Evolutionary conservation across 2,329 filamentous ascomycete species (phyloP).

Genomic region (Xylaria digitata): DNA sequence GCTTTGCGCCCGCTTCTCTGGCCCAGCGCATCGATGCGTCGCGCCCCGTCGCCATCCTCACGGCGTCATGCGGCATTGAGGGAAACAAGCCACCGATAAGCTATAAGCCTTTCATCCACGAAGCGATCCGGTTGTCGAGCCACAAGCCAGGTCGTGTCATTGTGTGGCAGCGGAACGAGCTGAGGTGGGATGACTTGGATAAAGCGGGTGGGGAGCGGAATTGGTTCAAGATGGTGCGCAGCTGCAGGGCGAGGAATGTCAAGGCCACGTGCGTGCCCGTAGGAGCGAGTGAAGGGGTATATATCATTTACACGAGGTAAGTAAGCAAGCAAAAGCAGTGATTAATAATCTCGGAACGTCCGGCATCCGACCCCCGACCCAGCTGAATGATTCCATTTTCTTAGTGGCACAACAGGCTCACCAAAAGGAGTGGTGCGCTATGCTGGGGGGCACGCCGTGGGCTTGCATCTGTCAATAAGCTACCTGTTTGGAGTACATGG

Average conservation of each 20-base stretch:
- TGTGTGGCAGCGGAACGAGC: slow-evolving; percentile 85
- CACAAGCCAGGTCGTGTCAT: slow-evolving; percentile 80
- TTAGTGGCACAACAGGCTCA: slow-evolving; percentile 74
- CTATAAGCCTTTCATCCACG: slow-evolving; percentile 82
- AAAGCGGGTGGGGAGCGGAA: slow-evolving; percentile 76
- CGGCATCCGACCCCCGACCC: neutral
- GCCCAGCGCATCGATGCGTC: slow-evolving; percentile 91
- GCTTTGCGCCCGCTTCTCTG: slow-evolving; percentile 83
- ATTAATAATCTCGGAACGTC: neutral
- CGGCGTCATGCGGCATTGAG: slow-evolving; percentile 92
- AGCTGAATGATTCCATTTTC: slow-evolving; percentile 14
- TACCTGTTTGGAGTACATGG: slow-evolving; percentile 68
- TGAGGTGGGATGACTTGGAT: slow-evolving; percentile 77
- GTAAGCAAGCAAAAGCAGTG: neutral
- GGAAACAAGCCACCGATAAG: slow-evolving; percentile 80
- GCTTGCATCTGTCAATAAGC: slow-evolving; percentile 81
- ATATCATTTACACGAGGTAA: slow-evolving; percentile 77
- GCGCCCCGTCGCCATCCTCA: slow-evolving; percentile 79
- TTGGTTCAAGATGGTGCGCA: slow-evolving; percentile 82
- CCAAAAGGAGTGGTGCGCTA: slow-evolving; percentile 80
- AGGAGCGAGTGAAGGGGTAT: slow-evolving; percentile 80
- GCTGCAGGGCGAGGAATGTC: slow-evolving; percentile 73
- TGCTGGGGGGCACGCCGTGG: slow-evolving; percentile 88
- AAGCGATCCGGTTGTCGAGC: slow-evolving; percentile 72
- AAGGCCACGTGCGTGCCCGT: slow-evolving; percentile 82